These are phyloP conservation scores for Trifolium fragiferum DNA, from an alignment of 306 rosid genomes.

Conservation along the genomic window DNA sequence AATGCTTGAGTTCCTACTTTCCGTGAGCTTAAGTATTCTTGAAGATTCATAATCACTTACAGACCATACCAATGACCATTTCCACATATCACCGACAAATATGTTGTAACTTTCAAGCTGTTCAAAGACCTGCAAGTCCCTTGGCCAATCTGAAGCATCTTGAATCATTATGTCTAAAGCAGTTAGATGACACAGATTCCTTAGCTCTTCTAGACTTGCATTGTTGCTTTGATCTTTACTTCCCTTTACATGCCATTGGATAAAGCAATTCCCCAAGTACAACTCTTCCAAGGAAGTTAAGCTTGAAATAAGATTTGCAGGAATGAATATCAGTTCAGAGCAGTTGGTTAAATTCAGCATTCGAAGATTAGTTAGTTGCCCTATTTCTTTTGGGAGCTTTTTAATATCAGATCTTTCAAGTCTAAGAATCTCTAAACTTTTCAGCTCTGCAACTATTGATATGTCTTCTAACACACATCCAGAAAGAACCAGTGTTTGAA, in stretches of 20 bases:
- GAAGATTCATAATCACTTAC: not conserved
- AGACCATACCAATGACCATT: slow-evolving; percentile 13
- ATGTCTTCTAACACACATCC: not conserved
- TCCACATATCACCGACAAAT: not conserved
- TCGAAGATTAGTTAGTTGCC: not conserved
- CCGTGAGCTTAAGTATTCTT: not conserved
- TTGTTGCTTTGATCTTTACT: not conserved
- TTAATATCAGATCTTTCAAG: not conserved
- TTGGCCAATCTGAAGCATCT: slow-evolving; percentile 4
- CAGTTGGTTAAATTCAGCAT: not conserved
- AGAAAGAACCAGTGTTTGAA: not conserved
- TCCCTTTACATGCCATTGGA: not conserved
- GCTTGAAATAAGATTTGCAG: slow-evolving; percentile 14
- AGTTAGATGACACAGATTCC: slow-evolving; percentile 3
- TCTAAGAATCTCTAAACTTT: not conserved
- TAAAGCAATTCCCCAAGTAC: not conserved
- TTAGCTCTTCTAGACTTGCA: slow-evolving; percentile 32
- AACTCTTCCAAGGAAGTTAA: slow-evolving; percentile 2
- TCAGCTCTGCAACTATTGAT: not conserved
- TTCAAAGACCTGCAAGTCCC: not conserved
- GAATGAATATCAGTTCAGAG: not conserved
- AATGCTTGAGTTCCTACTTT: not conserved
- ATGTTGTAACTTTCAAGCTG: slow-evolving; percentile 19
- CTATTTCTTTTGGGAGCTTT: not conserved
- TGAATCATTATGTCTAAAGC: not conserved